Base-by-base conservation (phyloP, 177 flowering plant genomes). In the Vitis hybrid region DNA sequence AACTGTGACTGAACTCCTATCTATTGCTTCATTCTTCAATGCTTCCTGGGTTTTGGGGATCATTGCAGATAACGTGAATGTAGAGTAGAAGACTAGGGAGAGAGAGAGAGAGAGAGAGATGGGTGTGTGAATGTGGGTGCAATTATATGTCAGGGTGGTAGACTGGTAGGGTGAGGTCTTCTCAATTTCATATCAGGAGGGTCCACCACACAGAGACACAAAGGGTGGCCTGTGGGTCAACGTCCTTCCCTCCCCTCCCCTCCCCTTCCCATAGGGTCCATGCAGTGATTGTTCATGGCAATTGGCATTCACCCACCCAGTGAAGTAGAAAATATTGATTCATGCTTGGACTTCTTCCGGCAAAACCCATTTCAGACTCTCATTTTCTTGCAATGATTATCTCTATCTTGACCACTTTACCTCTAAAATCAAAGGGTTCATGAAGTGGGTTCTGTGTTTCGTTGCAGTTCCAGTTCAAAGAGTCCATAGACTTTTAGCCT, bases 11-110 rank as follows among this genome's bases (percentile, higher is more conserved):
- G 51, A 9, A 33, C 55, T 51, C 45, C 49, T 50, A 29, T 57
- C 51, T 53, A 3, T 67, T 68, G 39, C 67, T 56, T 70, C 62
- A 19, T 69, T 71, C 76, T 76, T 70, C 70, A 70, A 72, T 73
- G 82, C 68, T 57, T 72, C 78, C 78, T 72, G 77, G 76, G 73
- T 71, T 65, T 65, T 70, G 63, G 77, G 77, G 76, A 69, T 64
- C 33, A 10, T 29, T 59, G 58, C 62, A 10, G 33, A 29, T 29
- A 29, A 29, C 5, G 31, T 29, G 48, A 39, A 39, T 5, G 48
- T 39, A 39, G 18, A 13, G 5, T 9, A 64, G 21, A 26, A 14
- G 56, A 18, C 15, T 15, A 22, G 49, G 13, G n/a, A 8, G n/a
- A 51, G 18, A 12, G 22, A 51, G 48, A 53, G 48, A 53, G n/a